These are phyloP conservation scores for Aphanoascus verrucosus DNA, from an alignment of 2,329 filamentous ascomycete species.

Conservation along the genomic window DNA sequence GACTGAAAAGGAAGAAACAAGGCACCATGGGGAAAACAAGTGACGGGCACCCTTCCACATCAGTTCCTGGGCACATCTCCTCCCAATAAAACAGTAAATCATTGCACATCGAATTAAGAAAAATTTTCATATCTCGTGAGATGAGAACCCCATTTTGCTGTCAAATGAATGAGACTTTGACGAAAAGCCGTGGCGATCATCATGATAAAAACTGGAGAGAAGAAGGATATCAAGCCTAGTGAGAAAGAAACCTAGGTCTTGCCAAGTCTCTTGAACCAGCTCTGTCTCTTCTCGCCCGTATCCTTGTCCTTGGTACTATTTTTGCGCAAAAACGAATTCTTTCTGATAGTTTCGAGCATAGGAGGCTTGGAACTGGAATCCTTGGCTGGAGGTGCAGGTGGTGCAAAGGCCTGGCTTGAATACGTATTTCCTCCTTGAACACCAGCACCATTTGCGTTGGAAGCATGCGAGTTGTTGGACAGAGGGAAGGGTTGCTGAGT, in stretches of 20 bases:
- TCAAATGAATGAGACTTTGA: background rate
- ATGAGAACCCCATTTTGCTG: background rate
- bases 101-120: constrained; percentile 1
- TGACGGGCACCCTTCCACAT: background rate
- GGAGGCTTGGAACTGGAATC: constrained; percentile 11
- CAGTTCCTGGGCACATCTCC: background rate
- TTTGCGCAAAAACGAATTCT: constrained; percentile 10
- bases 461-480: constrained; percentile 9
- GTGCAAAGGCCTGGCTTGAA: constrained; percentile 11
- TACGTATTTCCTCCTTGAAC: background rate
- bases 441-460: constrained; percentile 12
- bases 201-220: constrained; percentile 21
- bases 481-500: constrained; percentile 15
- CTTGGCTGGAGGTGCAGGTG: constrained; percentile 16
- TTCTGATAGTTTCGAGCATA: constrained; percentile 8
- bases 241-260: constrained; percentile 38
- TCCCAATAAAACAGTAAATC: constrained; percentile 1
- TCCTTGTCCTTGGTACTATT: too few species aligned
- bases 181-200: background rate
- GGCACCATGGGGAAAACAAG: background rate
- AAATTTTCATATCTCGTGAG: constrained; percentile 5
- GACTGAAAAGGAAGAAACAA: background rate
- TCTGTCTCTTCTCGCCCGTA: constrained; percentile 63
- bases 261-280: constrained; percentile 82
- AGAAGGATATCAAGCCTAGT: constrained; percentile 14